Evolutionary conservation across 2,329 filamentous ascomycete species (phyloP), one percentile per base, ranked within the genome.

Genomic region (Aspergillus sp.): DNA sequence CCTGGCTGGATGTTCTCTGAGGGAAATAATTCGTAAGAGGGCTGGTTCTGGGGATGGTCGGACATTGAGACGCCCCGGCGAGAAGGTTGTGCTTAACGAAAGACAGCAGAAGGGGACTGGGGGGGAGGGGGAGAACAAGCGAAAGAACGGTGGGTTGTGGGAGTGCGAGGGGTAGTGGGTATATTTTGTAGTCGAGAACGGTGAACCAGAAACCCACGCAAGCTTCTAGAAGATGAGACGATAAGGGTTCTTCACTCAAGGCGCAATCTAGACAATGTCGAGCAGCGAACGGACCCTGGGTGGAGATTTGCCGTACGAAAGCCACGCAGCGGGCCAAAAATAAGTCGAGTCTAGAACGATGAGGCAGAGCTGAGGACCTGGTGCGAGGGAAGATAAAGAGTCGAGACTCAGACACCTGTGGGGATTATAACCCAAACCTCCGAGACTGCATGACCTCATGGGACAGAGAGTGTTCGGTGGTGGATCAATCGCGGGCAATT

Each of bases 301-400:
- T 55, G 54, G 45, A n/a, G 45, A 49, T 22, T 7, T 34, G 52
- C 23, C 19, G 13, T 4, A 23, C 17, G 19, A 31, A 22, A 46
- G 41, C 38, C 52, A 54, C 41, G 41, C 19, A 54, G 38, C 38
- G 54, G 50, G 38, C 54, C 54, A 57, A 57, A 57, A 50, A 57
- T 57, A 57, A 49, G 19, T 56, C 28, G 54, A 56, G 45, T 49
- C 54, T 57, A 57, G 54, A 57, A 28, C 43, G 11, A 17, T 49
- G 47, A 28, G 30, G 8, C 11, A 25, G 46, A 48, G 23, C 22
- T 23, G 46, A 48, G 46, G 9, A 41, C 17, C 34, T 41, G 34
- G 25, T 23, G 19, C 46, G 22, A 25, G 13, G 19, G 13, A 15
- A 25, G 22, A 23, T 22, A 48, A 11, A 48, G 19, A 25, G 46